Evolutionary conservation across 805 yeast genomes (phyloP), one percentile per base, ranked within the genome.

Genomic region (Yarrowia sp.): DNA sequence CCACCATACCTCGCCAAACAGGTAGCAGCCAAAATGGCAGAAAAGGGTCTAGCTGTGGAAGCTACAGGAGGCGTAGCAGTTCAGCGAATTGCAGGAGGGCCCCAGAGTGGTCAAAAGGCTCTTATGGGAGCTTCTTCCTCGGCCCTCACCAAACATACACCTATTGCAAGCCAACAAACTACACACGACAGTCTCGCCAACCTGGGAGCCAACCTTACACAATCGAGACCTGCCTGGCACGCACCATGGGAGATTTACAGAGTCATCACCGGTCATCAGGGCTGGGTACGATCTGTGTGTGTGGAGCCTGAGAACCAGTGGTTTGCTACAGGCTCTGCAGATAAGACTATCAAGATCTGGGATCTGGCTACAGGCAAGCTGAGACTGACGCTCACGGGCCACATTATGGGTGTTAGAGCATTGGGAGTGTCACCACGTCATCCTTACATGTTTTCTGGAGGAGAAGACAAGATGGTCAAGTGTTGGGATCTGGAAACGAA

Each of bases 401-500:
- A 95, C 75, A 82, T 88, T 4, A 89, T 93, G 97, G 85, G 91
- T 0, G 93, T 95, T 0, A 77, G 97, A 64, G 88, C 90, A 2
- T 71, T 95, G 16, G 86, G 82, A 0, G 82, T 93, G 0, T 89
- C 96, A 0, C 78, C 81, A 2, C 79, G 88, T 64, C 91, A 87
- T 72, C 97, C 98, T 0, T 93, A 93, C 74, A 77, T 95, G 79
- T 95, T 92, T 73, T 85, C 93, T 14, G 92, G 95, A 24, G 89
- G 97, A 48, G 98, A 95, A 72, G 99, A 95, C 74, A 92, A 92
- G 74, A 81, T 92, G 26, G 90, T 92, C 10, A 85, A 90, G 72
- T 92, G 98, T 75, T 95, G 98, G 98, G 99, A 95, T 78, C 80
- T 95, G 69, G 98, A 93, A 74, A 83, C 85, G 71, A 90, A 92